A percentile compares a stretch with the other conserved stretches of the same genome.
phyloP scores from a whole-genome alignment of 768 basidiomycete species.

The Suillus alpinus region DNA sequence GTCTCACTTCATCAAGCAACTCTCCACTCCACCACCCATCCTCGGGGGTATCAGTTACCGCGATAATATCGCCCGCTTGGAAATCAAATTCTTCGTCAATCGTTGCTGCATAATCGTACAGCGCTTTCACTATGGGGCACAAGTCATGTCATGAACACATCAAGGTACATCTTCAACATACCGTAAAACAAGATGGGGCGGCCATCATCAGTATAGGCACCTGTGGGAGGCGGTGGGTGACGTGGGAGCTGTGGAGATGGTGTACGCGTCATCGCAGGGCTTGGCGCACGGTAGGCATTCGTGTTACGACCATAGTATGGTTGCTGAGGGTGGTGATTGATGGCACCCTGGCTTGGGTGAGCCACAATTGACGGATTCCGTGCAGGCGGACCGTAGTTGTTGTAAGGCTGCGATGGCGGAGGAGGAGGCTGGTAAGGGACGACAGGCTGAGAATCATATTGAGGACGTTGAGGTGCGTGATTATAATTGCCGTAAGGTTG shows the following conservation, averaged over 20 bases:
- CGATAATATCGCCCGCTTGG: conserved; percentile 92
- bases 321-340: conserved; percentile 30
- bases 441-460: conserved; percentile 18
- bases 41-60: conserved; percentile 89
- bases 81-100: conserved; percentile 96
- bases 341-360: conserved; percentile 13
- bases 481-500: conserved; percentile 16
- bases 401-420: conserved; percentile 10
- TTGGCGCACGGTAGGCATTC: conserved; percentile 39
- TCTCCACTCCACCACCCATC: conserved; percentile 99
- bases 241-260: conserved; percentile 50
- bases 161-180: conserved; percentile 37
- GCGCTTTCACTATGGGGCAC: conserved; percentile 67
- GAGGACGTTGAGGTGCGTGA: conserved; percentile 16
- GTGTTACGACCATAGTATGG: conserved; percentile 16
- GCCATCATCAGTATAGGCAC: conserved; percentile 81
- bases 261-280: conserved; percentile 42
- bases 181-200: conserved; percentile 85
- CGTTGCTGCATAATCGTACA: conserved; percentile 83
- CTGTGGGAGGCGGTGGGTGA: conserved; percentile 51
- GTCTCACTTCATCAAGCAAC: conserved; percentile 70
- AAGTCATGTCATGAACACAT: conserved; percentile 3
- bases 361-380: conserved; percentile 8
- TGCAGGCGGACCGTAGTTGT: conserved; percentile 5
- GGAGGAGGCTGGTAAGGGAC: conserved; percentile 17